Evolutionary conservation across 352 stramenopile species (phyloP).

Genomic region (Pythium phragmitis): DNA sequence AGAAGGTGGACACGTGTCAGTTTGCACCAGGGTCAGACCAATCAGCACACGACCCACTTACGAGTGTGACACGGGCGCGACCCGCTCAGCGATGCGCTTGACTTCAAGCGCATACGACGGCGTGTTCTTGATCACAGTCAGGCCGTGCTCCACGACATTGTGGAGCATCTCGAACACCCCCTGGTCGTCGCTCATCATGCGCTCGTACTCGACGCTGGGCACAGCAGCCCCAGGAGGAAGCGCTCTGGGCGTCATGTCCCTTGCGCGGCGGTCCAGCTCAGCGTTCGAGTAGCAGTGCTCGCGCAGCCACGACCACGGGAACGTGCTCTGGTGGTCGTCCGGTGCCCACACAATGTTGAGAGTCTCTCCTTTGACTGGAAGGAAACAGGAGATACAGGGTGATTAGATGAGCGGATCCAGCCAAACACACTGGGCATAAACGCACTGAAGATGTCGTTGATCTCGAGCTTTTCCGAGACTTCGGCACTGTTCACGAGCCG

Average conservation of each 20-base stretch:
- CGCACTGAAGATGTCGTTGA: conserved; percentile 75
- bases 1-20: neutral
- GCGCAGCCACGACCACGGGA: conserved; percentile 64
- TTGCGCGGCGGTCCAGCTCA: conserved; percentile 45
- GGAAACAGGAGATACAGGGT: neutral
- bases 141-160: conserved; percentile 65
- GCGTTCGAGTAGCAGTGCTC: conserved; percentile 77
- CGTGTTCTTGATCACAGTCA: conserved; percentile 76
- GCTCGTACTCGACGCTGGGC: conserved; percentile 52
- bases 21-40: neutral
- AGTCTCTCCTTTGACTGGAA: conserved; percentile 63
- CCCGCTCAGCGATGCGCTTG: conserved; percentile 74
- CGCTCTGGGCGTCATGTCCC: conserved; percentile 45
- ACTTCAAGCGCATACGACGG: conserved; percentile 53
- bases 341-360: conserved; percentile 68
- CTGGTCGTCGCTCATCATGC: conserved; percentile 70
- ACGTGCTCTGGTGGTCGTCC: conserved; percentile 67
- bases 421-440: neutral
- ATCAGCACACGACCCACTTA: conserved; percentile 24
- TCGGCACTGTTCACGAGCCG: conserved; percentile 78
- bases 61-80: conserved; percentile 80
- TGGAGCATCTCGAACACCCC: conserved; percentile 68
- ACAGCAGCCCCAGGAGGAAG: conserved; percentile 51
- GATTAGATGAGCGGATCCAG: neutral
- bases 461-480: conserved; percentile 52